Evolutionary conservation across 306 rosid species (phyloP).

Genomic region (Urtica urens): DNA sequence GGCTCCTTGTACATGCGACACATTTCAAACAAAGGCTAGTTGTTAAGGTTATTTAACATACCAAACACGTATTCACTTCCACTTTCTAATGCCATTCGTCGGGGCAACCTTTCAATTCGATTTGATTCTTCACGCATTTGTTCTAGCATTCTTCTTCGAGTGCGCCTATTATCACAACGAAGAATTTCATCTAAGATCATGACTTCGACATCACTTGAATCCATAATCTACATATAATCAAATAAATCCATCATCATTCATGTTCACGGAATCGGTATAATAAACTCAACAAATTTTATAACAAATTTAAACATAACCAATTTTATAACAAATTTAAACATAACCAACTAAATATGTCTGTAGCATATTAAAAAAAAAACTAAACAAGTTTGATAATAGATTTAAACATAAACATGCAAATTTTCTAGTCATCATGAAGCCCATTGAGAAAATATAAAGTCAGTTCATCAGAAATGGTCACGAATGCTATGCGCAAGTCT

Average conservation of each 20-base stretch:
- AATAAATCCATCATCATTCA: too few relatives aligned
- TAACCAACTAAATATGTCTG: neutral
- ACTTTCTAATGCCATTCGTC: neutral
- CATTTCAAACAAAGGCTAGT: neutral
- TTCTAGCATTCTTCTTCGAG: neutral
- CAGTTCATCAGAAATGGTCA: neutral
- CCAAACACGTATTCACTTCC: neutral
- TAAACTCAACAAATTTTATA: neutral
- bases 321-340: neutral
- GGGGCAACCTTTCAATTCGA: neutral
- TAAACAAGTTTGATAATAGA: too few relatives aligned
- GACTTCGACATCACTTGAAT: neutral
- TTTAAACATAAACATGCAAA: too few relatives aligned
- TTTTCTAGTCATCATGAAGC: neutral
- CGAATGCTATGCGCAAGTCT: neutral
- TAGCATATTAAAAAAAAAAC: neutral
- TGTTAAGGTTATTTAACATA: neutral
- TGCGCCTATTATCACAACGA: neutral
- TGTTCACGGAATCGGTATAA: neutral
- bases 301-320: neutral
- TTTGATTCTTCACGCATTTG: neutral
- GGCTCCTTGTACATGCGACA: too few relatives aligned
- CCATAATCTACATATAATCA: neutral
- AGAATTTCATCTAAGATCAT: neutral
- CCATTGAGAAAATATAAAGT: neutral